Conservation (phyloP, 2,329 filamentous ascomycete genomes). For the Penicillium psychrosexuale region DNA sequence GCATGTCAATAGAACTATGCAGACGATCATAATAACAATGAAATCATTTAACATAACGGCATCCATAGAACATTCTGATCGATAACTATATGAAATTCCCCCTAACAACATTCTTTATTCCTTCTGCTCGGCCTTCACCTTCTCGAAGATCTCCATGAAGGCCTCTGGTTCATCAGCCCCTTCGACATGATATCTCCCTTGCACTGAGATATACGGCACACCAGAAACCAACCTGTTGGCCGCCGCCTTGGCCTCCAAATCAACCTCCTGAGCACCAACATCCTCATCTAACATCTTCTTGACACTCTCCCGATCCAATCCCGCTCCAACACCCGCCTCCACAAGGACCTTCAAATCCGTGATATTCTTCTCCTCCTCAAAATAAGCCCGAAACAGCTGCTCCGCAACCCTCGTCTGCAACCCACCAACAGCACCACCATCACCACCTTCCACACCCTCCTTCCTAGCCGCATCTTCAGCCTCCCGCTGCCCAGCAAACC, state of each 20-base stretch:
- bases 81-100: neutral
- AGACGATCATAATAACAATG: neutral
- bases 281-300: slow-evolving; percentile 54
- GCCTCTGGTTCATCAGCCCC: slow-evolving; percentile 68
- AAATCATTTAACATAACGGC: neutral
- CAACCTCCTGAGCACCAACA: slow-evolving; percentile 58
- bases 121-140: slow-evolving; percentile 49
- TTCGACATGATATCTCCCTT: slow-evolving; percentile 63
- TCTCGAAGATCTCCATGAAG: slow-evolving; percentile 65
- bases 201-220: slow-evolving; percentile 73
- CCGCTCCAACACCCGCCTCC: slow-evolving; percentile 53
- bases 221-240: slow-evolving; percentile 58
- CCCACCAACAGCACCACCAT: slow-evolving; percentile 36
- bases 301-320: slow-evolving; percentile 53
- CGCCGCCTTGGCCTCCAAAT: slow-evolving; percentile 54
- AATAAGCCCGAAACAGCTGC: slow-evolving; percentile 64
- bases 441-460: slow-evolving; percentile 21
- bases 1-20: neutral
- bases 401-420: slow-evolving; percentile 60
- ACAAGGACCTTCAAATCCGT: slow-evolving; percentile 55
- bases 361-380: slow-evolving; percentile 63
- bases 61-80: neutral
- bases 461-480: slow-evolving; percentile 4
- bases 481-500: slow-evolving; percentile 60
- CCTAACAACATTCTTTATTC: neutral